Percentiles rank a stretch among this genome's conserved stretches.
phyloP scores from a whole-genome alignment of 2,329 filamentous ascomycete genomes.

The Epichloe gansuensis region DNA sequence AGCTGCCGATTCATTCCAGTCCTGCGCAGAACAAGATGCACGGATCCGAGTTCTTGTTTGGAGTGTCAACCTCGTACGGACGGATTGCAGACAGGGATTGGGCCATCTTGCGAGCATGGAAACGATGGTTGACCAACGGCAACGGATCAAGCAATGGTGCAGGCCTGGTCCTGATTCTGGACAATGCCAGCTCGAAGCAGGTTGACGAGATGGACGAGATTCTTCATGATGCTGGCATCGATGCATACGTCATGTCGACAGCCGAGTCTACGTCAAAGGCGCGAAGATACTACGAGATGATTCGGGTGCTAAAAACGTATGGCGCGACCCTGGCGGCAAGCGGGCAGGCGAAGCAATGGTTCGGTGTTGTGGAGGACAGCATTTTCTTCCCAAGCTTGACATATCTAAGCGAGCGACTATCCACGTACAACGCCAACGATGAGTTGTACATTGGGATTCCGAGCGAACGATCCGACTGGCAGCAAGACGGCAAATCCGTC shows the following conservation, averaged over 20 bases:
- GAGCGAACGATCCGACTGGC: constrained; percentile 31
- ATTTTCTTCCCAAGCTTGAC: constrained; percentile 32
- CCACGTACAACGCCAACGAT: constrained; percentile 18
- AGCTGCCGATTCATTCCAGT: constrained; percentile 21
- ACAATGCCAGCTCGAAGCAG: constrained; percentile 23
- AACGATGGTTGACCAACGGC: constrained; percentile 32
- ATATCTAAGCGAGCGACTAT: constrained; percentile 25
- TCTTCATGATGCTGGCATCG: constrained; percentile 25
- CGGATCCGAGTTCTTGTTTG: constrained; percentile 29
- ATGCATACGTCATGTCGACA: constrained; percentile 23
- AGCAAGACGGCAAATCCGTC: constrained; percentile 20
- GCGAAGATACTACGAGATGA: constrained; percentile 25
- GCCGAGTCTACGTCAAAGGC: constrained; percentile 20
- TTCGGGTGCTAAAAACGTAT: constrained; percentile 21
- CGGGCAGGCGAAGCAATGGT: constrained; percentile 26
- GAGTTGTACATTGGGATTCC: constrained; percentile 31
- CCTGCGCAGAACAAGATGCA: constrained; percentile 21
- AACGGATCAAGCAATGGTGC: constrained; percentile 29
- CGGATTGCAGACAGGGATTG: constrained; percentile 26
- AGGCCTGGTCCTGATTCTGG: constrained; percentile 27
- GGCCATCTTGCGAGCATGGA: constrained; percentile 29
- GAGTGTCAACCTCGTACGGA: constrained; percentile 29
- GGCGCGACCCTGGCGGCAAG: constrained; percentile 21
- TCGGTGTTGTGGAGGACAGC: constrained; percentile 32
- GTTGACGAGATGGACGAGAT: constrained; percentile 16